These are phyloP conservation scores for Eucalyptus globulus DNA, from an alignment of 345 rosid genomes.

Conservation along the genomic window DNA sequence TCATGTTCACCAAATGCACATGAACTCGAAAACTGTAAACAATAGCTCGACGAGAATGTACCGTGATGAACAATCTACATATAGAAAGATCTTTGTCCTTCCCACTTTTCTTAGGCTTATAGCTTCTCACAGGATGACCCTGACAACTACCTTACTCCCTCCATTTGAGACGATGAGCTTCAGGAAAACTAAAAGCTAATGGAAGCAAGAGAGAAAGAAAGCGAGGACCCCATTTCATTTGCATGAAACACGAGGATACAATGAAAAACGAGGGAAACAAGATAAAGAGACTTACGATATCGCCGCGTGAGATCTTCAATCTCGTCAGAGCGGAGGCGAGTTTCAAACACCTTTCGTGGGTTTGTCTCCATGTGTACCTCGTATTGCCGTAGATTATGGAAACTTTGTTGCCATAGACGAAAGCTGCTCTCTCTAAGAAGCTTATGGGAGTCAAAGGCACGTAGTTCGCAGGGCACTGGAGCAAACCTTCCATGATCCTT, in stretches of 20 bases:
- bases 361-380: slow-evolving; percentile 51
- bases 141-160: background rate
- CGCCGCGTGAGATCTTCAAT: slow-evolving; percentile 22
- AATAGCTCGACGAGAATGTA: background rate
- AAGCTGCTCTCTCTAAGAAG: slow-evolving; percentile 48
- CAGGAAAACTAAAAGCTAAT: background rate
- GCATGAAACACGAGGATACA: background rate
- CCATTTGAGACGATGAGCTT: background rate
- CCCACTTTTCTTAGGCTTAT: background rate
- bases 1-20: too few relatives aligned
- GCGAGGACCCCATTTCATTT: background rate
- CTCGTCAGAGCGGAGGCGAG: slow-evolving; percentile 55
- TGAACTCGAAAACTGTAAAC: background rate
- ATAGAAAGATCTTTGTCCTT: background rate
- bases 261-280: background rate
- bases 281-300: slow-evolving; percentile 28
- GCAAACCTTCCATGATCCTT: slow-evolving; percentile 17
- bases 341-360: slow-evolving; percentile 42
- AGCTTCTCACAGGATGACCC: background rate
- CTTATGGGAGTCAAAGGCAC: slow-evolving; percentile 51
- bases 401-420: slow-evolving; percentile 22
- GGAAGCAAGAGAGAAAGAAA: background rate
- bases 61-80: background rate
- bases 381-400: slow-evolving; percentile 41
- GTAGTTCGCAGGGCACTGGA: slow-evolving; percentile 35